Base-by-base conservation (phyloP, 1,284 basidiomycete species). In the Ceratobasidium sp. region DNA sequence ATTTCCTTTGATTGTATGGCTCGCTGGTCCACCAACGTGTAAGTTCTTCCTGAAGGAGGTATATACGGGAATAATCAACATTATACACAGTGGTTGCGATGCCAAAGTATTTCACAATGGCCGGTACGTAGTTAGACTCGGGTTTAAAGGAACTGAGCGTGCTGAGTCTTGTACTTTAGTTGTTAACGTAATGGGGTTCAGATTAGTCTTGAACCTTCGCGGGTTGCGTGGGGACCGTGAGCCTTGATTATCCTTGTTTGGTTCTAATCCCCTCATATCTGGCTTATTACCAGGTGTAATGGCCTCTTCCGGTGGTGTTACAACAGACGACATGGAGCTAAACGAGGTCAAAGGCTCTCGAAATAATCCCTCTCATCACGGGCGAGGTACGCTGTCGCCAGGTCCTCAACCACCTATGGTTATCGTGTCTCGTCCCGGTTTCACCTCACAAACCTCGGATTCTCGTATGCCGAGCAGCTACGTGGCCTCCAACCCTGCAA, bases 111-210 rank as follows among this genome's bases (percentile, higher is more conserved):
- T 75, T 75, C 38, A 75, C 71, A 10, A 50, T 52, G 61, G 71
- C 71, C 28, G 40, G 71, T 75, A 23, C 28, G 61, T 65, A 50
- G 3, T n/a, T 15, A 38, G 23, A 12, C 33, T 42, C 54, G 17
- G 10, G 17, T 52, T 17, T 15, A 40, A 20, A 4, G 7, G 5
- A 54, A 15, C 23, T 23, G 3, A 0, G n/a, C 23, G 44, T 57
- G 38, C 68, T 59, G 15, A 70, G 56, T 20, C 20, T 40, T 20
- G 15, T n/a, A 26, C 40, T 48, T 38, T 46, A 69, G 67, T 79
- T 48, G 67, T 79, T 67, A 79, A 79, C 68, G 75, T 73, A 26
- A 79, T 79, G 78, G 67, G 68, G 2, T 79, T 76, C 57, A 64
- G 75, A 62, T 54, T 79, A 20, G 78, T 79, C 7, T 56, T 77